phyloP scores from a whole-genome alignment of 352 stramenopile genomes.

The Phytopythium helicoides region DNA sequence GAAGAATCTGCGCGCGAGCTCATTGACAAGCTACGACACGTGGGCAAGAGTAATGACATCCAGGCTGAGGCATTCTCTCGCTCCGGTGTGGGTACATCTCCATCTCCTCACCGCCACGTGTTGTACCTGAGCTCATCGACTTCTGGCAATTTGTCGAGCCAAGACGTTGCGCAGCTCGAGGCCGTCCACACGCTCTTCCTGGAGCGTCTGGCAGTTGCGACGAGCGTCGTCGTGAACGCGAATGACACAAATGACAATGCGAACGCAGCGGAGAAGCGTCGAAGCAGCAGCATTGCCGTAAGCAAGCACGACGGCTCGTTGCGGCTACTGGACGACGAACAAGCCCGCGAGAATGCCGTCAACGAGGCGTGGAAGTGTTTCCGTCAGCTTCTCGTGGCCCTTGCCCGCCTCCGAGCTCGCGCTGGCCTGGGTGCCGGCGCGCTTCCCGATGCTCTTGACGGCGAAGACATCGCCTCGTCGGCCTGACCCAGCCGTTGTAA shows the following conservation, averaged over 20 bases:
- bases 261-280: neutral
- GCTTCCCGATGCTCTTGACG: conserved; percentile 59
- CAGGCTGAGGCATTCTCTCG: conserved; percentile 42
- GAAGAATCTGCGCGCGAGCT: conserved; percentile 34
- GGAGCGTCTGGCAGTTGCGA: conserved; percentile 25
- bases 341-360: conserved; percentile 34
- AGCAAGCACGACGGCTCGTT: conserved; percentile 15
- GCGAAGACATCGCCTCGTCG: neutral
- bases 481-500: too few relatives aligned
- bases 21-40: conserved; percentile 53
- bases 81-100: conserved; percentile 6
- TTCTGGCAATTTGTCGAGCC: conserved; percentile 41
- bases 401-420: conserved; percentile 45
- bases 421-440: conserved; percentile 49
- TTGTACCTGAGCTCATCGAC: conserved; percentile 56
- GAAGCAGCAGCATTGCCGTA: neutral
- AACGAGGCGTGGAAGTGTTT: conserved; percentile 77
- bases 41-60: conserved; percentile 67
- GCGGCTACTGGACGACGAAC: conserved; percentile 33
- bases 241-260: neutral
- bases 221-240: neutral
- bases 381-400: conserved; percentile 66
- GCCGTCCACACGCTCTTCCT: conserved; percentile 50
- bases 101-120: conserved; percentile 19
- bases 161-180: conserved; percentile 72